Evolutionary conservation across 306 rosid species (phyloP).

Genomic region (Lathyrus oleraceus): DNA sequence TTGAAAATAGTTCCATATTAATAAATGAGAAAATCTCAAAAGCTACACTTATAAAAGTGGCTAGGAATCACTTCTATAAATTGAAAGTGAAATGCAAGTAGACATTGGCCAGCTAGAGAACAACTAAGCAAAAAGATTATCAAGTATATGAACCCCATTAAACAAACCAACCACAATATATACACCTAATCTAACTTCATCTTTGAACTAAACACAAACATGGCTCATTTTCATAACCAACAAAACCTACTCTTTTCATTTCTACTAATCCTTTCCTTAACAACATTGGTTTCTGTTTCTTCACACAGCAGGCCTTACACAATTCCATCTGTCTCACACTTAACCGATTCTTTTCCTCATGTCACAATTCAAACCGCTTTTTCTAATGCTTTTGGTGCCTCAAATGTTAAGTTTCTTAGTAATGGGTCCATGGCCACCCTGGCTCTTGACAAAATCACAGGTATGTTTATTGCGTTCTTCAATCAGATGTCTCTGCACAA

Average conservation of each 20-base stretch:
- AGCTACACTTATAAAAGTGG: conserved; percentile 15
- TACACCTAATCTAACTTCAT: conserved; percentile 30
- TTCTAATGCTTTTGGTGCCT: conserved; percentile 61
- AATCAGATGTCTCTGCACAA: too few relatives aligned
- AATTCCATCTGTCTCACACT: conserved; percentile 60
- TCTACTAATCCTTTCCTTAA: conserved; percentile 46
- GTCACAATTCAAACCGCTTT: conserved; percentile 53
- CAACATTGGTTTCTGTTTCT: conserved; percentile 59
- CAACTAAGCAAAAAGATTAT: conserved; percentile 66
- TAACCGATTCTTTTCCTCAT: conserved; percentile 70
- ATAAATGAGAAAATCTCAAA: neutral
- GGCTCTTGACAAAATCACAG: conserved; percentile 77
- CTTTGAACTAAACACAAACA: conserved; percentile 32
- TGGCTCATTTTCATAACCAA: conserved; percentile 46
- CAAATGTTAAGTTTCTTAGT: conserved; percentile 55
- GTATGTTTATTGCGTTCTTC: conserved; percentile 12
- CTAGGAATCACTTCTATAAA: conserved; percentile 17
- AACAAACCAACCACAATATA: conserved; percentile 46
- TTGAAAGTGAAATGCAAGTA: conserved; percentile 37
- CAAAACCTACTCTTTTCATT: conserved; percentile 38
- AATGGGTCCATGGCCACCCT: conserved; percentile 84
- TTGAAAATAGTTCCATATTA: neutral
- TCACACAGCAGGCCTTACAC: conserved; percentile 52
- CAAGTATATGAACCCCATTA: conserved; percentile 33
- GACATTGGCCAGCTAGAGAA: conserved; percentile 67